phyloP scores from a whole-genome alignment of 345 rosid species.

The Eutrema heterophyllum region DNA sequence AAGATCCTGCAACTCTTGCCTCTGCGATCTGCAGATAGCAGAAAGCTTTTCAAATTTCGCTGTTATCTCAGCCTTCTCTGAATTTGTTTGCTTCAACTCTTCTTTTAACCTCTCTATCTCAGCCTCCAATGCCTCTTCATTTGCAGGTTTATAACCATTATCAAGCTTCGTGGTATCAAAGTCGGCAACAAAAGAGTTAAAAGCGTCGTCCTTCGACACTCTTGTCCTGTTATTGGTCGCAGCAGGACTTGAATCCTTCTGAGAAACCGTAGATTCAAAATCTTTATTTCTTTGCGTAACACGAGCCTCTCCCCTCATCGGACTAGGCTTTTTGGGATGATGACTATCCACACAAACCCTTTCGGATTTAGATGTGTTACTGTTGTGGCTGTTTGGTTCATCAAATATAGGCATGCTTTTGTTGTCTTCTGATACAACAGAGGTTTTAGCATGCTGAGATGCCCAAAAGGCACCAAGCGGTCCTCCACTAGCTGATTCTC shows the following conservation, averaged over 20 bases:
- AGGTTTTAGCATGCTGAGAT: slow-evolving; percentile 64
- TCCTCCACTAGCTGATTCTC: slow-evolving; percentile 47
- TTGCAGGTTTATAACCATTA: slow-evolving; percentile 34
- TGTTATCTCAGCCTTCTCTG: slow-evolving; percentile 77
- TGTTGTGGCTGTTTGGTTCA: slow-evolving; percentile 44
- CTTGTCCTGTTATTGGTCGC: slow-evolving; percentile 37
- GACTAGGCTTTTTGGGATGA: slow-evolving; percentile 38
- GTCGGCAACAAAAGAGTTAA: slow-evolving; percentile 76
- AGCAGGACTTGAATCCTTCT: slow-evolving; percentile 35
- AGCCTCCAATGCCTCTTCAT: slow-evolving; percentile 53
- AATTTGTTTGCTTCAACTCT: slow-evolving; percentile 60
- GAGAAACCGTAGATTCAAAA: slow-evolving; percentile 32
- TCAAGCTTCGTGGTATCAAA: slow-evolving; percentile 68
- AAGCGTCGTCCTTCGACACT: slow-evolving; percentile 53
- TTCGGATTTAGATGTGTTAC: slow-evolving; percentile 40
- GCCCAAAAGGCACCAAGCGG: slow-evolving; percentile 95
- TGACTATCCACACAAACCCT: slow-evolving; percentile 39
- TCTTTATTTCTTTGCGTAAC: slow-evolving; percentile 43
- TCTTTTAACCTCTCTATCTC: slow-evolving; percentile 75
- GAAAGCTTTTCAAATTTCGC: slow-evolving; percentile 87
- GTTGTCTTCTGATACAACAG: slow-evolving; percentile 51
- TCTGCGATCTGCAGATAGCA: slow-evolving; percentile 92
- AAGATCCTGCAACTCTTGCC: slow-evolving; percentile 94
- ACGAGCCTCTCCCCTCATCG: slow-evolving; percentile 46
- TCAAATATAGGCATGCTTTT: slow-evolving; percentile 53